A percentile compares a stretch with the other conserved stretches of the same genome.
Conservation (phyloP, 2,329 filamentous ascomycete genomes). For the Claviceps capensis region DNA sequence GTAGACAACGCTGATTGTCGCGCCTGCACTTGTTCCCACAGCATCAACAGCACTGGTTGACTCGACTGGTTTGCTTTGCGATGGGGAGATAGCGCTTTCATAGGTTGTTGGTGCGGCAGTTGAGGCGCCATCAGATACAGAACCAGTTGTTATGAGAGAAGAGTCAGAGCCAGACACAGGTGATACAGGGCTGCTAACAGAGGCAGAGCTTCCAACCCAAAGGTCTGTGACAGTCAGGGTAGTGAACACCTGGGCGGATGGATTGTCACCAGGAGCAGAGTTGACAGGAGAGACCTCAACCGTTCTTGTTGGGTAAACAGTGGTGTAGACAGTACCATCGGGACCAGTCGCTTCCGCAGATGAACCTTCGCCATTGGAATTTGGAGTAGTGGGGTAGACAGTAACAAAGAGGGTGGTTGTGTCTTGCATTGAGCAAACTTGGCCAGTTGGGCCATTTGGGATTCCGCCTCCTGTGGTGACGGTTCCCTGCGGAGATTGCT, state of each 20-base stretch:
- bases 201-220: conserved; percentile 13
- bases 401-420: conserved; percentile 36
- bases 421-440: conserved; percentile 25
- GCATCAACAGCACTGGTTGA: conserved; percentile 6
- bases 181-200: conserved; percentile 4
- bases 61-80: conserved; percentile 9
- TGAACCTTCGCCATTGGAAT: conserved; percentile 3
- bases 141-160: conserved; percentile 7
- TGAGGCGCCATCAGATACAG: conserved; percentile 10
- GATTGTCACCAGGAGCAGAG: conserved; percentile 6
- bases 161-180: neutral
- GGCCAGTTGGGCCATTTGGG: conserved; percentile 5
- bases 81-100: conserved; percentile 6
- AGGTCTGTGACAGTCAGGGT: conserved; percentile 22
- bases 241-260: conserved; percentile 18
- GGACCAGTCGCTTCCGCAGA: conserved; percentile 7
- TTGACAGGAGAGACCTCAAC: conserved; percentile 13
- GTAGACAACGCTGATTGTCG: neutral
- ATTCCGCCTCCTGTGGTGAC: conserved; percentile 3
- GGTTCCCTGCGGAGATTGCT: conserved; percentile 2
- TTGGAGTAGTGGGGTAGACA: conserved; percentile 22
- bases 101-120: conserved; percentile 5
- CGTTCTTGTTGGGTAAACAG: conserved; percentile 14
- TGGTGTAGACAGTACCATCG: conserved; percentile 9
- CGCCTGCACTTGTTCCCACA: conserved; percentile 6